phyloP scores from a whole-genome alignment of 2,329 filamentous ascomycete species.

The Nakataea oryzae region DNA sequence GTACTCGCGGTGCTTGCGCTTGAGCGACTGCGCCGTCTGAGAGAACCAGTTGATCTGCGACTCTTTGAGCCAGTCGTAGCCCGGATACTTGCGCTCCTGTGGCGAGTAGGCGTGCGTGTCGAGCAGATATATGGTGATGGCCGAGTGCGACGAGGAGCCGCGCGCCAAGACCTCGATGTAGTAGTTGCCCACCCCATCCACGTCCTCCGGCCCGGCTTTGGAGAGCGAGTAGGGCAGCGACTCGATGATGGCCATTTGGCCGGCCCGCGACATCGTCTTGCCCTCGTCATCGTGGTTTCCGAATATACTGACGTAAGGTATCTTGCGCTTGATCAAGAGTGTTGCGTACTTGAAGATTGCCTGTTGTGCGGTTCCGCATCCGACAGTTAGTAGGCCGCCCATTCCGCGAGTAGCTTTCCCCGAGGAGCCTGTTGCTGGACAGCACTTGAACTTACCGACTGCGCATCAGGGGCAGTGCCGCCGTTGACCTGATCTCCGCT shows the following conservation, averaged over 20 bases:
- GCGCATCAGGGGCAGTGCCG: conserved; percentile 81
- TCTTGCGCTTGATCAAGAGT: conserved; percentile 73
- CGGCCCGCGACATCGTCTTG: conserved; percentile 61
- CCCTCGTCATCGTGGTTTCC: conserved; percentile 93
- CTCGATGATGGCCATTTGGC: conserved; percentile 79
- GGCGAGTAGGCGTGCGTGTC: conserved; percentile 90
- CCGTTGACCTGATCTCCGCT: conserved; percentile 95
- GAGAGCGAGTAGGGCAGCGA: conserved; percentile 83
- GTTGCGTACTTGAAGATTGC: conserved; percentile 90
- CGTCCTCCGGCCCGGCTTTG: conserved; percentile 67
- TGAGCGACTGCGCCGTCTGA: conserved; percentile 61
- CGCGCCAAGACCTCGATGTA: conserved; percentile 80
- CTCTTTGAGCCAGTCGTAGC: conserved; percentile 95
- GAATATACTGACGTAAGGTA: conserved; percentile 87
- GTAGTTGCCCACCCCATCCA: conserved; percentile 93
- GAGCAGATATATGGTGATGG: conserved; percentile 86
- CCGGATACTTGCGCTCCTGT: conserved; percentile 77
- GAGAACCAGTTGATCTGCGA: conserved; percentile 94
- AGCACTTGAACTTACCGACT: conserved; percentile 48
- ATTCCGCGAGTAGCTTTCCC: not conserved
- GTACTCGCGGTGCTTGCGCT: conserved; percentile 72
- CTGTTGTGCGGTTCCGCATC: conserved; percentile 21
- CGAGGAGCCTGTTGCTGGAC: not conserved
- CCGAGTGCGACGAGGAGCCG: conserved; percentile 71
- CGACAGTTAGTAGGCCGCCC: conserved; percentile 10